Evolutionary conservation across 257 asterid species (phyloP), one percentile per base, ranked within the genome.

Genomic region (Scutellaria barbata): DNA sequence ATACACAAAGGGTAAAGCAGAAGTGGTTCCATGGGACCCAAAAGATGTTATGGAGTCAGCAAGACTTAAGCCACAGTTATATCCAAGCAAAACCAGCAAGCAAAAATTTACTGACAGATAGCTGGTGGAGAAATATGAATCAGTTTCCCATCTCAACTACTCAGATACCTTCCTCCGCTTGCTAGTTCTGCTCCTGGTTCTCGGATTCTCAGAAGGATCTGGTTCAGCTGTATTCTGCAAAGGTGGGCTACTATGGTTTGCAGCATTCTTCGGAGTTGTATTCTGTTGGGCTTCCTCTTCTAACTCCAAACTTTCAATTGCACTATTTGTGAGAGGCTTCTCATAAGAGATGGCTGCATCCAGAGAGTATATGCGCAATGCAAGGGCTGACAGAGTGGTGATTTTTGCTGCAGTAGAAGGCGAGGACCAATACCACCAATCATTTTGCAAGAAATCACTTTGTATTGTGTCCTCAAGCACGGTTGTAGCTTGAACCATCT

Each of bases 381-480:
- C 87, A 43, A 95, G 96, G 1, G 92, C 92, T 12, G 98, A 87
- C 47, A 95, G 87, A 0, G 95, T 85, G 0, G 88, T 78, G 72
- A 87, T 87, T 74, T 84, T 87, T 42, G 97, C 92, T 14, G 97
- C 99, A 66, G 92, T 86, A 13, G 98, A 88, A 62, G 96, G 85
- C 6, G 98, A 89, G 13, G 99, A 92, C 97, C 98, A 95, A 71
- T 85, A 88, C 97, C 96, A 92, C 99, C 99, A 95, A 14, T 84
- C 85, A 17, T 81, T 85, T 74, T 76, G 81, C 77, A 95, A 76
- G 81, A 80, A 81, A 65, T 89, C 93, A 0, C 85, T 78, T 79
- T 85, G 92, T 10, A 95, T 86, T 35, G 89, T 42, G 69, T 95
- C 99, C 90, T 95, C 99, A 1, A 92, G 81, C 14, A 84, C 40